Conservation (phyloP, 257 asterid genomes). For the Nicotiana otophora region DNA sequence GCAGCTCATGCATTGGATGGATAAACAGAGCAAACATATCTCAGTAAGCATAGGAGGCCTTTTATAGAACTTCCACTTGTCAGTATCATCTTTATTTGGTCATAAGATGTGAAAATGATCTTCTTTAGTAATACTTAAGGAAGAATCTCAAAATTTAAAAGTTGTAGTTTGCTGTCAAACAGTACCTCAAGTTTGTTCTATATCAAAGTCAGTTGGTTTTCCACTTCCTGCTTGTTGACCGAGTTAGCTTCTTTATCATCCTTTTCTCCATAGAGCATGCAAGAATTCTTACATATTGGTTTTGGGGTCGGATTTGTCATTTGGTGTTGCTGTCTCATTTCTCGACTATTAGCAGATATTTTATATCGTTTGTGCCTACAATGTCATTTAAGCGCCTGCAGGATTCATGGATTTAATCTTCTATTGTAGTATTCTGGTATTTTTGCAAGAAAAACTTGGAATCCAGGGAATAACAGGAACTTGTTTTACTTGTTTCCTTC, state of each 20-base stretch:
- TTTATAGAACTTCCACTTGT: conserved; percentile 1
- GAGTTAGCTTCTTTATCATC: neutral
- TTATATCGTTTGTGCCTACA: neutral
- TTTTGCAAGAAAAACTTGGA: neutral
- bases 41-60: conserved; percentile 50
- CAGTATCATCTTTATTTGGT: conserved; percentile 2
- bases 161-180: neutral
- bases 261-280: conserved; percentile 6
- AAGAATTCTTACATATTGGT: neutral
- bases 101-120: neutral
- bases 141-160: neutral
- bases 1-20: conserved; percentile 96
- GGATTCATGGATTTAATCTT: neutral
- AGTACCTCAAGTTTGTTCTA: conserved; percentile 2
- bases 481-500: conserved; percentile 3
- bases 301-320: neutral
- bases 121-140: neutral
- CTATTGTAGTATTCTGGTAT: neutral
- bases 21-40: conserved; percentile 95
- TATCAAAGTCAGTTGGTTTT: neutral
- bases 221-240: neutral
- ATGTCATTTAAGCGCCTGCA: neutral
- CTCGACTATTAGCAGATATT: neutral
- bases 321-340: neutral
- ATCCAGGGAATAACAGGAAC: neutral